Conservation (phyloP, 495 filamentous ascomycete species). For the Penicillium coffeae region DNA sequence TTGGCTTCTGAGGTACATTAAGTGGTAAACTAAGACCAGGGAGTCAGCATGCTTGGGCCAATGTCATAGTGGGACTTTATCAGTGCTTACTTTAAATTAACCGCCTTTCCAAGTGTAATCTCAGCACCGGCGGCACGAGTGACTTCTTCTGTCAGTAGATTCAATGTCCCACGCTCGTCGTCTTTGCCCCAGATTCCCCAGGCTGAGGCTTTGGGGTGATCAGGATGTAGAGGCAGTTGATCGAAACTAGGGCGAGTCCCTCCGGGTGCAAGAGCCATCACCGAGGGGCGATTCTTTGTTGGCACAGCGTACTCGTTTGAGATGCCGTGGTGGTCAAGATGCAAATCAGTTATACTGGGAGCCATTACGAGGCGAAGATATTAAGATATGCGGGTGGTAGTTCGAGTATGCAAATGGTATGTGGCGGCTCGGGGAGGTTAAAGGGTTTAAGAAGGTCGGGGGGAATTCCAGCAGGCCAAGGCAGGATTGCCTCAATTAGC, state of each 20-base stretch:
- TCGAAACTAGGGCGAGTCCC: slow-evolving; percentile 24
- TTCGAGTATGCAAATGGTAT: no score
- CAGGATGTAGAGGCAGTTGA: slow-evolving; percentile 36
- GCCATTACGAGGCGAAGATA: not conserved
- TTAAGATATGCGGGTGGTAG: no score
- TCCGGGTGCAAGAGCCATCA: not conserved
- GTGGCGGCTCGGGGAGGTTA: no score
- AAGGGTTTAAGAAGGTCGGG: not conserved
- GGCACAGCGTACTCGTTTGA: not conserved
- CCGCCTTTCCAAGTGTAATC: slow-evolving; percentile 35
- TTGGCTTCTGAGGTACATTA: slow-evolving; percentile 11
- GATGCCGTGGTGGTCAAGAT: not conserved
- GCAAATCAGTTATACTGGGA: not conserved
- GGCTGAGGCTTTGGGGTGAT: slow-evolving; percentile 39
- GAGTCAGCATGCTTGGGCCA: no score
- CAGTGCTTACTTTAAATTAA: slow-evolving; percentile 16
- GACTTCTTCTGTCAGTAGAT: slow-evolving; percentile 38
- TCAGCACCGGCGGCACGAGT: slow-evolving; percentile 37
- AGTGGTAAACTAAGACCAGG: slow-evolving; percentile 10
- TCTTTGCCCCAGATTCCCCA: slow-evolving; percentile 49
- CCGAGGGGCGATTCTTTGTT: not conserved
- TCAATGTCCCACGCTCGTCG: slow-evolving; percentile 46
- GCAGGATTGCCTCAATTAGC: no score
- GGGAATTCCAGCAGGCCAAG: no score
- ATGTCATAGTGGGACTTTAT: no score